phyloP scores from a whole-genome alignment of 257 asterid species.

The Forsythia viridissima region DNA sequence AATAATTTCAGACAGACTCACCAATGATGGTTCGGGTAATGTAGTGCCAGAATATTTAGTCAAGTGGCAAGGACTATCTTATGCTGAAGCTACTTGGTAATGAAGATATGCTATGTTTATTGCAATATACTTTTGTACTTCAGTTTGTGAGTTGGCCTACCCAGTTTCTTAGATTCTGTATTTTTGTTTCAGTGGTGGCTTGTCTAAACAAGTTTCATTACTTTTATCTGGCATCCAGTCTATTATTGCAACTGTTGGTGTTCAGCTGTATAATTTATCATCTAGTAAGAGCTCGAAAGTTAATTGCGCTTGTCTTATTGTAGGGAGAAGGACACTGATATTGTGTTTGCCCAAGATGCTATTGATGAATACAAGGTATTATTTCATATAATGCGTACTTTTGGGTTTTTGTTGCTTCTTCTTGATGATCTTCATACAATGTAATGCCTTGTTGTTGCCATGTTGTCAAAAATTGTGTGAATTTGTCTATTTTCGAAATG shows the following conservation, averaged over 20 bases:
- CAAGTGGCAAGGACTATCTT: conserved; percentile 98
- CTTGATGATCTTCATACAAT: conserved; percentile 20
- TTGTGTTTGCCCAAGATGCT: conserved; percentile 91
- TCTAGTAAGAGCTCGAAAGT: conserved; percentile 19
- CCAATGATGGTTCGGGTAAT: conserved; percentile 72
- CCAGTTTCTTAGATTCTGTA: not conserved
- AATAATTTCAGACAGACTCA: conserved; percentile 78
- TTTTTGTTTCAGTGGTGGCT: not conserved
- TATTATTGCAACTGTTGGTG: conserved; percentile 1
- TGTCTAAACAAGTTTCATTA: not conserved
- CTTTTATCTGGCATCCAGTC: conserved; percentile 14
- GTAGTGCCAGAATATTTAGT: conserved; percentile 92
- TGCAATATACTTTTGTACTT: conserved; percentile 16
- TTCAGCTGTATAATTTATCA: conserved; percentile 5
- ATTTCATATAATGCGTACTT: conserved; percentile 19
- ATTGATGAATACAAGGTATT: conserved; percentile 94
- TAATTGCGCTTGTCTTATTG: conserved; percentile 29
- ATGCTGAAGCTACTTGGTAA: conserved; percentile 99
- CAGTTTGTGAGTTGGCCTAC: conserved; percentile 14
- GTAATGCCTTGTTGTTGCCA: conserved; percentile 13
- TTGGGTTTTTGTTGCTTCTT: conserved; percentile 12
- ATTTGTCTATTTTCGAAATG: not conserved
- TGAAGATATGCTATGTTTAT: not conserved
- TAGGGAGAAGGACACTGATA: conserved; percentile 93
- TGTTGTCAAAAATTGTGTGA: not conserved